These are phyloP conservation scores for Fusarium sacchari DNA, from an alignment of 2,329 filamentous ascomycete species.

Conservation along the genomic window DNA sequence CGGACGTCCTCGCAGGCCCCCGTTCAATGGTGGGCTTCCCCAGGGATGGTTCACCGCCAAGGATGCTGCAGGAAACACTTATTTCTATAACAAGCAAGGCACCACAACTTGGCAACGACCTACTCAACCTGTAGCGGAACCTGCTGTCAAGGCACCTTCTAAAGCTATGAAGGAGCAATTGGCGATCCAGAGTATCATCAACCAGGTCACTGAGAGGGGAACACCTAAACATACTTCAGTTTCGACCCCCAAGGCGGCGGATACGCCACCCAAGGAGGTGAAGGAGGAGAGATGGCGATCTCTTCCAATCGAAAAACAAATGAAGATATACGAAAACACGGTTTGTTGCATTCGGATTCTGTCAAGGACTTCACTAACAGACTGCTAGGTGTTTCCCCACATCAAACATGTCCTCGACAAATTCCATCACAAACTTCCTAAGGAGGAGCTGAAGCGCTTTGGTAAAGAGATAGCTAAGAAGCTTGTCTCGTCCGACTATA, in stretches of 20 bases:
- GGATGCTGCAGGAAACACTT: conserved; percentile 75
- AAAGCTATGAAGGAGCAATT: conserved; percentile 73
- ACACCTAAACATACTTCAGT: conserved; percentile 64
- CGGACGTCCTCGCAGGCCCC: conserved; percentile 64
- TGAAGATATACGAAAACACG: conserved; percentile 94
- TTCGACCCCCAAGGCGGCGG: conserved; percentile 72
- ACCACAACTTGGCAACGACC: conserved; percentile 85
- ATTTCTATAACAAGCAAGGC: conserved; percentile 86
- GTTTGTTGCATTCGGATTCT: conserved; percentile 61
- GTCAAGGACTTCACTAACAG: conserved; percentile 16
- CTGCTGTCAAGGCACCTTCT: conserved; percentile 71
- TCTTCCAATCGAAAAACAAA: conserved; percentile 83
- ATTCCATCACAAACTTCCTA: conserved; percentile 86
- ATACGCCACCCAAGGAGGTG: conserved; percentile 64
- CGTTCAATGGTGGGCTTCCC: conserved; percentile 70
- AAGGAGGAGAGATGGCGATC: conserved; percentile 78
- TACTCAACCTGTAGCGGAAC: conserved; percentile 72
- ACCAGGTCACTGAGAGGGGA: conserved; percentile 79
- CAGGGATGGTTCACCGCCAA: conserved; percentile 86
- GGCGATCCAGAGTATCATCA: conserved; percentile 83
- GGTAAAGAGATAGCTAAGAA: conserved; percentile 82
- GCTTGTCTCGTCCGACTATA: conserved; percentile 90
- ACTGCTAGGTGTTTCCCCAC: conserved; percentile 78
- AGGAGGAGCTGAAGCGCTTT: conserved; percentile 75
- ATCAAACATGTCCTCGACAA: conserved; percentile 89